These are phyloP conservation scores for Penicillium malachiteum DNA, from an alignment of 495 filamentous ascomycete genomes.

Conservation along the genomic window DNA sequence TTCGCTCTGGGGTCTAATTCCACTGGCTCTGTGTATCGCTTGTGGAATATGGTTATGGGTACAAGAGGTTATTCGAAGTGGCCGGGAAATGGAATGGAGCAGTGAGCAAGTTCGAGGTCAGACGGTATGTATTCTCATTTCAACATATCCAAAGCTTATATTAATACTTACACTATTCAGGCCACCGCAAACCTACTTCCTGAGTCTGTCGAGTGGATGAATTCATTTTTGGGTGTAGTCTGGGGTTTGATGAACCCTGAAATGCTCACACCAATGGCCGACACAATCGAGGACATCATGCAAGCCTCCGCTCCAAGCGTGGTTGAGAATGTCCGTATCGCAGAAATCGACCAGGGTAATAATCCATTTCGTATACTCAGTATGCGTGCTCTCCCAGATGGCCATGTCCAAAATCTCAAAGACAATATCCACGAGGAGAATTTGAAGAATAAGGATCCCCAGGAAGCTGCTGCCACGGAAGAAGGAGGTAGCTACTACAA, in stretches of 20 bases:
- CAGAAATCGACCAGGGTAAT: constrained; percentile 89
- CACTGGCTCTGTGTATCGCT: constrained; percentile 64
- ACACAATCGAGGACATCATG: constrained; percentile 90
- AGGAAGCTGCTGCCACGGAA: constrained; percentile 85
- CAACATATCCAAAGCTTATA: background rate
- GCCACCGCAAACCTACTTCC: constrained; percentile 83
- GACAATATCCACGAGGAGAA: constrained; percentile 74
- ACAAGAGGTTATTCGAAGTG: constrained; percentile 77
- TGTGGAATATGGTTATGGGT: constrained; percentile 85
- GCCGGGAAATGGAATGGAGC: constrained; percentile 82
- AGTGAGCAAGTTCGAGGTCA: constrained; percentile 82
- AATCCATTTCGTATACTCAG: constrained; percentile 90
- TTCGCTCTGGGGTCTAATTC: constrained; percentile 70
- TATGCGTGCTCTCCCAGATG: constrained; percentile 81
- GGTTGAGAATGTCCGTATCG: constrained; percentile 93
- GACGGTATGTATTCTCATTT: constrained; percentile 51
- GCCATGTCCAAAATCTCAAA: constrained; percentile 76
- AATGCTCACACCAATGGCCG: constrained; percentile 75
- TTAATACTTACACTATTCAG: constrained; percentile 32
- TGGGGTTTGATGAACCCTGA: constrained; percentile 93
- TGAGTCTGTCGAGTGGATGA: constrained; percentile 95
- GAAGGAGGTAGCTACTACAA: constrained; percentile 95
- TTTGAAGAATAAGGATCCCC: constrained; percentile 75
- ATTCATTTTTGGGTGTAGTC: constrained; percentile 73
- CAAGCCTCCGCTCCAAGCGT: constrained; percentile 86